phyloP scores from a whole-genome alignment of 495 filamentous ascomycete genomes.

The Sordaria brevicollis region DNA sequence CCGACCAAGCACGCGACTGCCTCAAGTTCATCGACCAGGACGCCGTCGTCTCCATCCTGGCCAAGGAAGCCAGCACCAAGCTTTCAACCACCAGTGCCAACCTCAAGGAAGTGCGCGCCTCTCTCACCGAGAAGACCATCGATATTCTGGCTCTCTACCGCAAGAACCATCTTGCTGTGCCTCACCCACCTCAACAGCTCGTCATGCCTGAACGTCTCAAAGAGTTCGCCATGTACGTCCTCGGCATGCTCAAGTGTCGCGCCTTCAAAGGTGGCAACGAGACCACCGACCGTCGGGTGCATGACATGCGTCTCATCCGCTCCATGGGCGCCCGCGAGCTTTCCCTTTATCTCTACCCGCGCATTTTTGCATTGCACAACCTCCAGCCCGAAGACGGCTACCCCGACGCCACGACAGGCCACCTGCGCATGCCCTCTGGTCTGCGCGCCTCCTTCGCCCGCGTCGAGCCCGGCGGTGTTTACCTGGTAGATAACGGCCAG shows the following conservation, averaged over 20 bases:
- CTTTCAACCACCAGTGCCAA: conserved; percentile 57
- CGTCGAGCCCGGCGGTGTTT: conserved; percentile 92
- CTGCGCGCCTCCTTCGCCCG: conserved; percentile 79
- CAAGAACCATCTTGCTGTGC: conserved; percentile 69
- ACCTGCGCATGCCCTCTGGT: conserved; percentile 69
- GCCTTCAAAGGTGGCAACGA: conserved; percentile 92
- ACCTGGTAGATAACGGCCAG: conserved; percentile 95
- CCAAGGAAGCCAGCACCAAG: conserved; percentile 83
- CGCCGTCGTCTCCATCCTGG: conserved; percentile 74
- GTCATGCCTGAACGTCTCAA: conserved; percentile 94
- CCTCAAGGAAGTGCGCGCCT: conserved; percentile 79
- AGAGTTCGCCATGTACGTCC: conserved; percentile 94
- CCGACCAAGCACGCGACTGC: conserved; percentile 68
- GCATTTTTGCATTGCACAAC: conserved; percentile 85
- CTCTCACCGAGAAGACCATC: conserved; percentile 82
- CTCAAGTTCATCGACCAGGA: conserved; percentile 95
- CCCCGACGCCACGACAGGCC: conserved; percentile 68
- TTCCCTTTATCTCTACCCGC: conserved; percentile 88
- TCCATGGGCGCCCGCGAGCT: conserved; percentile 77
- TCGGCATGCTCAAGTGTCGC: conserved; percentile 83
- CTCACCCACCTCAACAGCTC: conserved; percentile 85
- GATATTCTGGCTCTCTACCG: conserved; percentile 91
- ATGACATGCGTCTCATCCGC: conserved; percentile 85
- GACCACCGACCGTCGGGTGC: conserved; percentile 79
- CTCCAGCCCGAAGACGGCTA: conserved; percentile 82